These are phyloP conservation scores for Rhodotorula mucilaginosa DNA, from an alignment of 1,284 basidiomycete species.

Conservation along the genomic window DNA sequence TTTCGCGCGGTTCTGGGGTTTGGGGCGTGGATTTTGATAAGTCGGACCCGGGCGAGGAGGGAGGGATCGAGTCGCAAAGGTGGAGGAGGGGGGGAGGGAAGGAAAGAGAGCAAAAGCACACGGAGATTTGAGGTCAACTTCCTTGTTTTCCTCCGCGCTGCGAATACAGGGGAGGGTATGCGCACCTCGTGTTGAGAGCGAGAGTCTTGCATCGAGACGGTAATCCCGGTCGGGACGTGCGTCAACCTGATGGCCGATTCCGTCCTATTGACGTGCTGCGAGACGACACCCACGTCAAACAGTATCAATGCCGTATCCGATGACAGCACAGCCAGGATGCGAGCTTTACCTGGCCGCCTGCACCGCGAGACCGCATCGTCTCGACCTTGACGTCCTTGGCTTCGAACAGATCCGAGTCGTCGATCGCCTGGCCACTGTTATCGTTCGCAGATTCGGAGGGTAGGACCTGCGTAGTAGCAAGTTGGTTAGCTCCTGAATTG, in stretches of 20 bases:
- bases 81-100: not conserved
- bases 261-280: slow-evolving; percentile 94
- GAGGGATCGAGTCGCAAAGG: slow-evolving; percentile 1
- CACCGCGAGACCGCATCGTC: slow-evolving; percentile 91
- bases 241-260: slow-evolving; percentile 97
- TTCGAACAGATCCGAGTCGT: slow-evolving; percentile 58
- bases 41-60: not conserved
- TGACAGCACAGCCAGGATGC: not conserved
- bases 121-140: too few species aligned
- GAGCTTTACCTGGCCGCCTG: slow-evolving; percentile 79
- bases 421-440: slow-evolving; percentile 9
- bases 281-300: not conserved
- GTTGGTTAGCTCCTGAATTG: not conserved
- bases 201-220: slow-evolving; percentile 97
- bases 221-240: slow-evolving; percentile 87
- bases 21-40: not conserved
- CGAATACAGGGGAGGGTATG: not conserved
- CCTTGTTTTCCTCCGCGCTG: too few species aligned
- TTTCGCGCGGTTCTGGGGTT: slow-evolving; percentile 70
- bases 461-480: slow-evolving; percentile 60
- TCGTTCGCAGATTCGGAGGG: slow-evolving; percentile 56
- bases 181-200: slow-evolving; percentile 87
- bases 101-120: not conserved
- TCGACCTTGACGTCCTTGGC: slow-evolving; percentile 86
- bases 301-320: too few species aligned